Evolutionary conservation across 2,329 filamentous ascomycete genomes (phyloP), one percentile per base, ranked within the genome.

Genomic region (Epichloe bromicola): DNA sequence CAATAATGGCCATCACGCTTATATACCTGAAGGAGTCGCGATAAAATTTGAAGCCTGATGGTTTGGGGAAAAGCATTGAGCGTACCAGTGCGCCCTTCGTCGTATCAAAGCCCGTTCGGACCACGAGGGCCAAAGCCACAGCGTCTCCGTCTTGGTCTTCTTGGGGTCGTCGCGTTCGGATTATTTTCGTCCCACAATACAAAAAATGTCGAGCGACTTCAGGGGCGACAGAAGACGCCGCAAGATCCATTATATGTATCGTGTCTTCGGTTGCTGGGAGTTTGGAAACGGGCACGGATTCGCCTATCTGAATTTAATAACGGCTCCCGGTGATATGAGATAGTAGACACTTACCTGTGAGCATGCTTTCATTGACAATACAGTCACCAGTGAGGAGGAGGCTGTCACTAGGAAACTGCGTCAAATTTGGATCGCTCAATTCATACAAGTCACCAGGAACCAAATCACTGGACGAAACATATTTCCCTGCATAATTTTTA

Each of bases 361-460:
- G 79, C 93, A 98, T 98, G 69, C 93, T 97, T 69, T 98, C 93
- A 61, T 98, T 98, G 57, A 98, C 90, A 55, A 98, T 97, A 61
- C 90, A 96, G 67, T 98, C 94, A 40, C 93, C 94, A 49, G 87
- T 88, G 0, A 98, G 75, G 5, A 98, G 71, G 36, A 98, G 72
- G 65, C 91, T 95, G 66, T 98, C 93, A 61, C 88, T 93, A 1
- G 93, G 93, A 55, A 97, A 86, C 59, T 95, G 87, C 3, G 80
- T 80, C 26, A 98, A 73, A 15, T 84, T 88, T 2, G 93, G 93
- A 65, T 98, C 94, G 52, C 91, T 96, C 47, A 98, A 79, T 71
- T 98, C 93, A 67, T 95, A 98, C 6, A 98, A 83, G 65, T 98
- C 93, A 34, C 93, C 93, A 1, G 94, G 93, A 10, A 96, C 90